phyloP scores from a whole-genome alignment of 2,329 filamentous ascomycete genomes.

The Aspergillus sojae region DNA sequence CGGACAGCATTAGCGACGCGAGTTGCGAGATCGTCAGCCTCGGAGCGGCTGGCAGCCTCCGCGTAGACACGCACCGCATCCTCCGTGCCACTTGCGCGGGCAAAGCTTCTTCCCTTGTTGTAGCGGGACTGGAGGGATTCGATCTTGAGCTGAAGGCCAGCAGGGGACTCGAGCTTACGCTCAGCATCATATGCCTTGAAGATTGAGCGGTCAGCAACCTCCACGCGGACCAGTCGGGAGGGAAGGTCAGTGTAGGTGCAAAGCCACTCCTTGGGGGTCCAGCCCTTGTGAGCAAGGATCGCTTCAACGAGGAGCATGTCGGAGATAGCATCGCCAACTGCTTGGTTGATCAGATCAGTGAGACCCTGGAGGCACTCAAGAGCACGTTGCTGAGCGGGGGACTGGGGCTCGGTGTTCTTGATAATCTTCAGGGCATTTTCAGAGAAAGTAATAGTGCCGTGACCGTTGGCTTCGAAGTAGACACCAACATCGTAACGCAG shows the following conservation, averaged over 20 bases:
- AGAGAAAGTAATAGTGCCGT: slow-evolving; percentile 95
- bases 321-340: slow-evolving; percentile 91
- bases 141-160: slow-evolving; percentile 80
- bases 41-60: slow-evolving; percentile 83
- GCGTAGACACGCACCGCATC: slow-evolving; percentile 96
- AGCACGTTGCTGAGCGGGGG: slow-evolving; percentile 86
- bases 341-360: slow-evolving; percentile 94
- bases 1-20: slow-evolving; percentile 78
- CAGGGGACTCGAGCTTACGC: slow-evolving; percentile 77
- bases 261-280: slow-evolving; percentile 89
- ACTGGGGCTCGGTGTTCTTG: slow-evolving; percentile 77
- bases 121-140: slow-evolving; percentile 88
- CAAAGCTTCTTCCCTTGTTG: slow-evolving; percentile 85
- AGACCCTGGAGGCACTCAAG: slow-evolving; percentile 82
- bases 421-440: slow-evolving; percentile 79
- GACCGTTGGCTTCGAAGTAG: slow-evolving; percentile 98
- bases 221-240: slow-evolving; percentile 90
- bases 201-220: slow-evolving; percentile 82
- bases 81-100: slow-evolving; percentile 90
- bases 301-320: slow-evolving; percentile 96
- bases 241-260: slow-evolving; percentile 91
- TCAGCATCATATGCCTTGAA: slow-evolving; percentile 94
- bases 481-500: slow-evolving; percentile 93
- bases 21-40: slow-evolving; percentile 86
- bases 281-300: slow-evolving; percentile 91